A percentile compares a stretch with the other conserved stretches of the same genome.
Evolutionary conservation across 345 rosid genomes (phyloP).

Genomic region (Rhodamnia rubescens): DNA sequence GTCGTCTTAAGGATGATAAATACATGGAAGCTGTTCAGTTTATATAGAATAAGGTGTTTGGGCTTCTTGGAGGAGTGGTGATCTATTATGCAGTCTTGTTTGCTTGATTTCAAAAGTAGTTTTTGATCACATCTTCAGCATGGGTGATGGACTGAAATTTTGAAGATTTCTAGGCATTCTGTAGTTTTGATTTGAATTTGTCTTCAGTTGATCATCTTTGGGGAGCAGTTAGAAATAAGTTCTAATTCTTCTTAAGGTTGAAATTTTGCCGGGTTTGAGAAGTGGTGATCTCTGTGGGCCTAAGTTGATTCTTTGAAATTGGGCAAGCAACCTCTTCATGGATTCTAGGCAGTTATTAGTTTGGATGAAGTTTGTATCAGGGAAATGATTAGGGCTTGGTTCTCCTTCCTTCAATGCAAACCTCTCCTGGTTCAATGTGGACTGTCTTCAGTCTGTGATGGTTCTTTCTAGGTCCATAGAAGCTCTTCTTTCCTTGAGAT

Average conservation of each 20-base stretch:
- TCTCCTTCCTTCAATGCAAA: not conserved
- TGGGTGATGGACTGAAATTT: not conserved
- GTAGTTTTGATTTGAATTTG: not conserved
- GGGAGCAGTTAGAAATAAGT: too few species aligned
- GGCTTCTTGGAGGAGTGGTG: not conserved
- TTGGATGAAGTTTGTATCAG: not conserved
- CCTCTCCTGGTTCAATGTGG: not conserved
- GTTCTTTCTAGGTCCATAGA: not conserved
- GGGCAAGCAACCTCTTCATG: not conserved
- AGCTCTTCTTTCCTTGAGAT: not conserved
- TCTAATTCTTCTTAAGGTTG: not conserved
- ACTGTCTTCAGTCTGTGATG: not conserved
- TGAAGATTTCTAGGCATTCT: not conserved
- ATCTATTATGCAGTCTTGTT: not conserved
- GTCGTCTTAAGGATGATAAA: not conserved
- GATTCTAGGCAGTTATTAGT: not conserved
- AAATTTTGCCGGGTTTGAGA: not conserved
- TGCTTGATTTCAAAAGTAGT: not conserved
- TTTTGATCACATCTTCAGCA: not conserved
- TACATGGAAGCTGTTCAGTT: not conserved
- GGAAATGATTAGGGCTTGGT: not conserved
- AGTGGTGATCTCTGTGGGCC: not conserved
- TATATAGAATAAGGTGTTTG: not conserved
- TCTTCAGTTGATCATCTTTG: not conserved
- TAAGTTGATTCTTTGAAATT: not conserved